phyloP scores from a whole-genome alignment of 345 rosid species.

The Aurinia saxatilis region DNA sequence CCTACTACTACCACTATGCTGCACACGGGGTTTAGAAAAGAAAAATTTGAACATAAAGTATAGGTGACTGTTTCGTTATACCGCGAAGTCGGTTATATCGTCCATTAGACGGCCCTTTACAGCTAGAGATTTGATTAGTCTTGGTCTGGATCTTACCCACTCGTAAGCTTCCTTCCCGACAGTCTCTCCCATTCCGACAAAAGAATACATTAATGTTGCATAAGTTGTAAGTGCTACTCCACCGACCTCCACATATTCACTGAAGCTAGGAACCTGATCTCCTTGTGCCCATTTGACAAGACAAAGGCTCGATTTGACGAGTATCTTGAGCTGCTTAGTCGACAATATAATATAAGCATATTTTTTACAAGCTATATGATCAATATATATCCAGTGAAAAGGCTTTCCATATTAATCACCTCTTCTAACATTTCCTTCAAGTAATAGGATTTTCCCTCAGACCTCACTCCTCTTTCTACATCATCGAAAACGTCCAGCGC shows the following conservation, averaged over 20 bases:
- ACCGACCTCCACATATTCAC: conserved; percentile 4
- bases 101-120: conserved; percentile 11
- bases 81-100: conserved; percentile 2
- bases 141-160: conserved; percentile 12
- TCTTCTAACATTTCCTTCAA: conserved; percentile 9
- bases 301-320: not conserved
- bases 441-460: not conserved
- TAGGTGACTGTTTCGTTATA: not conserved
- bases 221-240: not conserved
- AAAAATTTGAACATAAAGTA: too few relatives aligned
- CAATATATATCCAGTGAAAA: too few relatives aligned
- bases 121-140: not conserved
- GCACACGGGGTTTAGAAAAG: too few relatives aligned
- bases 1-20: too few relatives aligned
- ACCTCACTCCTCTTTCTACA: not conserved
- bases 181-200: conserved; percentile 5
- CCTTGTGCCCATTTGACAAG: conserved; percentile 1
- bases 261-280: not conserved
- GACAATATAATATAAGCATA: not conserved
- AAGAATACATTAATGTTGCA: not conserved
- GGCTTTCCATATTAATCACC: not conserved
- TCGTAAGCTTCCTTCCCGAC: conserved; percentile 6
- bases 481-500: not conserved
- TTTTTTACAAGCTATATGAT: not conserved
- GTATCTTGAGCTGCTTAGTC: not conserved